phyloP scores from a whole-genome alignment of 345 rosid species.

The Citrus hindsii region DNA sequence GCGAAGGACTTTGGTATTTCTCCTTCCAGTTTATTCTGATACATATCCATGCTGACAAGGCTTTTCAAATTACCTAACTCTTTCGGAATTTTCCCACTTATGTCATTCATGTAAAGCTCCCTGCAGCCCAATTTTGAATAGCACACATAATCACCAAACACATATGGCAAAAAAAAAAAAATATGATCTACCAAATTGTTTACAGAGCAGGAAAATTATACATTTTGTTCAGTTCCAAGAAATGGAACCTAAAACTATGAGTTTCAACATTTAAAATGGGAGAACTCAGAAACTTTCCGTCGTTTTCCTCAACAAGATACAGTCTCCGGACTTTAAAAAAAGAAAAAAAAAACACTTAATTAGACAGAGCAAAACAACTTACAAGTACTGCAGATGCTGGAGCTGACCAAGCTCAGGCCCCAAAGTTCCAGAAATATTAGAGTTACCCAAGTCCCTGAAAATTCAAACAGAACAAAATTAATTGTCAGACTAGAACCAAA shows the following conservation, averaged over 20 bases:
- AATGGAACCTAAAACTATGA: neutral
- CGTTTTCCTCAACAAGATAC: neutral
- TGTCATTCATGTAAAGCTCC: constrained; percentile 56
- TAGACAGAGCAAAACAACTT: constrained; percentile 39
- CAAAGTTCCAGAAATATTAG: constrained; percentile 63
- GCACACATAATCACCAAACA: neutral
- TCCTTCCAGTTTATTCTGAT: constrained; percentile 52
- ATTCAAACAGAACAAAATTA: neutral
- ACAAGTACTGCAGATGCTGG: constrained; percentile 66
- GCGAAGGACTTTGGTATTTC: constrained; percentile 57
- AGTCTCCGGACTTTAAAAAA: neutral
- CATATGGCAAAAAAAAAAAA: neutral
- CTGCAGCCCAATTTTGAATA: constrained; percentile 32
- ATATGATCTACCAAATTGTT: neutral
- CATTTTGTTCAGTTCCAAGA: neutral
- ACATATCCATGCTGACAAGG: constrained; percentile 64
- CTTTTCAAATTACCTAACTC: constrained; percentile 58
- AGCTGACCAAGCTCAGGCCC: constrained; percentile 69
- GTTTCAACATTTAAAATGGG: neutral
- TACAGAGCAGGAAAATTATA: neutral
- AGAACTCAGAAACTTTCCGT: neutral
- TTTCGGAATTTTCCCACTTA: constrained; percentile 47
- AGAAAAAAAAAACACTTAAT: neutral
- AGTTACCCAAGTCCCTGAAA: constrained; percentile 67
- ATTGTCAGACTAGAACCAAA: neutral